Percentiles rank a stretch among this genome's conserved stretches.
Evolutionary conservation across 1,284 basidiomycete species (phyloP).

Genomic region (Leccinum griseonigrum): DNA sequence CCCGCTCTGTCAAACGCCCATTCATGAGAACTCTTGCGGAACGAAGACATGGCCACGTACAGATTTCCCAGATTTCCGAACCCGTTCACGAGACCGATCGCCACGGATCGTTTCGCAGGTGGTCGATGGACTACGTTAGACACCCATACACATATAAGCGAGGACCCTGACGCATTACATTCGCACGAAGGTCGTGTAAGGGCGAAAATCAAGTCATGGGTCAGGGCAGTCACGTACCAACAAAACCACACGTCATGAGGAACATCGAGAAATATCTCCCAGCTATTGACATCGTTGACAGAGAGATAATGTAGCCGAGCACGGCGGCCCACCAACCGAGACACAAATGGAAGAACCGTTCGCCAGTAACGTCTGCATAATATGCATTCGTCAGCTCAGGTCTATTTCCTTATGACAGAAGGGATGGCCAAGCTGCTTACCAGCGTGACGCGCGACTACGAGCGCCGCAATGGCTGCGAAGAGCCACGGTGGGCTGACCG

Average conservation of each 20-base stretch:
- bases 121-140: slow-evolving; percentile 61
- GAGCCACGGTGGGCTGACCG: slow-evolving; percentile 61
- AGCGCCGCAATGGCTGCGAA: slow-evolving; percentile 53
- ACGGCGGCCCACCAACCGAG: slow-evolving; percentile 55
- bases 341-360: neutral
- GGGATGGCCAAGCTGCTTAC: slow-evolving; percentile 32
- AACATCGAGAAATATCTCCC: slow-evolving; percentile 67
- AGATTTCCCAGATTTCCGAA: slow-evolving; percentile 32
- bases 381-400: neutral
- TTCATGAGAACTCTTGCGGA: neutral
- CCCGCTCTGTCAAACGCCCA: neutral
- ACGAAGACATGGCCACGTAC: slow-evolving; percentile 36
- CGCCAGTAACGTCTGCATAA: neutral
- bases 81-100: slow-evolving; percentile 39
- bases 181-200: neutral
- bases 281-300: slow-evolving; percentile 51
- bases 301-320: slow-evolving; percentile 60
- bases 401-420: neutral
- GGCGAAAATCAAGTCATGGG: neutral
- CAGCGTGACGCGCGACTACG: slow-evolving; percentile 65
- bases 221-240: slow-evolving; percentile 33
- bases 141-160: slow-evolving; percentile 49
- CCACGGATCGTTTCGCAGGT: slow-evolving; percentile 53
- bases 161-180: neutral
- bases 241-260: slow-evolving; percentile 58